Conservation (phyloP, 176 grass and related monocot species). For the Echinochloa phyllopogon region DNA sequence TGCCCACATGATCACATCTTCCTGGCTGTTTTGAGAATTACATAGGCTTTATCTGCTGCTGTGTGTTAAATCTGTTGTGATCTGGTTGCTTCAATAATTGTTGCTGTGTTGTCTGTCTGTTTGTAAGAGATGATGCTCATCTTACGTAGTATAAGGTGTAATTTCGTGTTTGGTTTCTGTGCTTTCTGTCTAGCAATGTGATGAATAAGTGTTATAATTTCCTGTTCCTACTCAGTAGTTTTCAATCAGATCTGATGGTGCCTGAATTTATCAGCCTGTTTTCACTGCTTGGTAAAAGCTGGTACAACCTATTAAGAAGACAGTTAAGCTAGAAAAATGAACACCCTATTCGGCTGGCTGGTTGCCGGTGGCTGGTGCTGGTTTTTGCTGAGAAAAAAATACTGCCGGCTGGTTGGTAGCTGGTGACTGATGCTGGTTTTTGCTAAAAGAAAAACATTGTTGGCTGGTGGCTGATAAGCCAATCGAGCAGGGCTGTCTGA, state of each 20-base stretch:
- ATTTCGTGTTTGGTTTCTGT: conserved; percentile 17
- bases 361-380: too few species aligned
- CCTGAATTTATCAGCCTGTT: not conserved
- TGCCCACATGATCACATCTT: conserved; percentile 27
- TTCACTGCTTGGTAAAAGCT: too few species aligned
- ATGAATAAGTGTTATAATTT: conserved; percentile 19
- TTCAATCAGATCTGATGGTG: not conserved
- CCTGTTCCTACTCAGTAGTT: not conserved
- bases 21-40: conserved; percentile 36
- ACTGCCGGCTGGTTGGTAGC: too few species aligned
- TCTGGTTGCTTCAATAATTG: conserved; percentile 33
- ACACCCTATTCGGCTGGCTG: too few species aligned
- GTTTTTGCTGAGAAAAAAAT: too few species aligned
- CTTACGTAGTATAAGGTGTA: conserved; percentile 27
- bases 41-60: conserved; percentile 44
- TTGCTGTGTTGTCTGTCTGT: conserved; percentile 6
- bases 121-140: conserved; percentile 29
- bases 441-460: too few species aligned
- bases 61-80: conserved; percentile 34
- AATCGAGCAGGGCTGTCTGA: too few species aligned
- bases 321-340: too few species aligned
- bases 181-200: conserved; percentile 30
- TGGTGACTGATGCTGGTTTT: too few species aligned
- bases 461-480: too few species aligned
- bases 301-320: too few species aligned